Percentiles rank a stretch among this genome's conserved stretches.
phyloP scores from a whole-genome alignment of 306 rosid species.

The Senna tora region DNA sequence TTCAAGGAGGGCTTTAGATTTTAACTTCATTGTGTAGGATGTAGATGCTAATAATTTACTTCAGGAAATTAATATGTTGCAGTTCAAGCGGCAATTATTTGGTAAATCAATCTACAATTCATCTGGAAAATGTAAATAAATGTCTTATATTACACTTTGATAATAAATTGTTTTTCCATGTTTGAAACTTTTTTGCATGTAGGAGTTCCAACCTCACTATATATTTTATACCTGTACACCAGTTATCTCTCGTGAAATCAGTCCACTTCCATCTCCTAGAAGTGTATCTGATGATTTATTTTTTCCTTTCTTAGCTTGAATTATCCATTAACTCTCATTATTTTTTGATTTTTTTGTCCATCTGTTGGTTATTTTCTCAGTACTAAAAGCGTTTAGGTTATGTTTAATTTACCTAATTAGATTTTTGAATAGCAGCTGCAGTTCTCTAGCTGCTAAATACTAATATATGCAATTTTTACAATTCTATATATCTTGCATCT shows the following conservation, averaged over 20 bases:
- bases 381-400: no score
- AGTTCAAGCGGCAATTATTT: background rate
- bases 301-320: no score
- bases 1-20: constrained; percentile 19
- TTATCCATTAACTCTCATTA: no score
- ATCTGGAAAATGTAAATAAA: constrained; percentile 10
- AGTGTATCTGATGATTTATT: no score
- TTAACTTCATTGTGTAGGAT: constrained; percentile 21
- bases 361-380: no score
- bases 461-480: background rate
- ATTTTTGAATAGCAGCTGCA: constrained; percentile 7
- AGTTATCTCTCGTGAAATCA: no score
- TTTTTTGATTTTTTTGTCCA: no score
- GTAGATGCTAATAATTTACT: constrained; percentile 22
- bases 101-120: background rate
- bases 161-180: background rate
- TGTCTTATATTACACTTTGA: background rate
- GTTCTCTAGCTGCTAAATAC: background rate
- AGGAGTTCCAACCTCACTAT: background rate
- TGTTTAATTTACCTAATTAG: background rate
- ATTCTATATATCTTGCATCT: background rate
- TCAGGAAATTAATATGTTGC: constrained; percentile 18
- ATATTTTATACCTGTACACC: no score
- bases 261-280: no score
- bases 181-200: no score